These are phyloP conservation scores for Pseudopyricularia javanii DNA, from an alignment of 2,329 filamentous ascomycete genomes.

Conservation along the genomic window DNA sequence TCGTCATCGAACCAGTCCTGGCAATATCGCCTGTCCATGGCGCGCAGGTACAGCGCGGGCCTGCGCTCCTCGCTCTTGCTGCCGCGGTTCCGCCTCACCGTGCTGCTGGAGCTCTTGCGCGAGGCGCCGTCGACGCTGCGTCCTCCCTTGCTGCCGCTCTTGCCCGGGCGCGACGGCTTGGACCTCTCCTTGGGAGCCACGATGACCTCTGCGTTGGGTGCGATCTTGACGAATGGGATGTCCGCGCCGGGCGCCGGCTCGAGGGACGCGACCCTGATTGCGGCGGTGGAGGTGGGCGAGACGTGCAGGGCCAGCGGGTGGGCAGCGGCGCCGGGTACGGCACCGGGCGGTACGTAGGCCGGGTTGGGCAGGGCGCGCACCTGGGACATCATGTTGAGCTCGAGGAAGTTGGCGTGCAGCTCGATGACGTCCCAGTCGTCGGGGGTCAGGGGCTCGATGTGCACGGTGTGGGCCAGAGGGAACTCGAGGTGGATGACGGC, in stretches of 20 bases:
- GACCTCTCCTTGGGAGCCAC: slow-evolving; percentile 85
- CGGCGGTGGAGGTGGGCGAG: slow-evolving; percentile 90
- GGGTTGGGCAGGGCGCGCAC: slow-evolving; percentile 91
- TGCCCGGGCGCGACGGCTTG: slow-evolving; percentile 49
- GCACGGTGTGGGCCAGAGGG: slow-evolving; percentile 81
- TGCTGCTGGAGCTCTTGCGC: slow-evolving; percentile 64
- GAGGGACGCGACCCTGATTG: slow-evolving; percentile 76
- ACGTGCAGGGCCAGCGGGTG: slow-evolving; percentile 87
- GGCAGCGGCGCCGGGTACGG: slow-evolving; percentile 30
- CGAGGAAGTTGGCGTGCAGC: slow-evolving; percentile 87
- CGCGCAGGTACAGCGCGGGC: slow-evolving; percentile 65
- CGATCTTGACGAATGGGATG: slow-evolving; percentile 78
- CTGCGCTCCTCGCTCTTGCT: slow-evolving; percentile 49
- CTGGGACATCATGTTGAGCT: slow-evolving; percentile 85
- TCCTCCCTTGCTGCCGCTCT: slow-evolving; percentile 62
- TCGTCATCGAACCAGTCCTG: slow-evolving; percentile 66
- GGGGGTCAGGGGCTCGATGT: slow-evolving; percentile 89
- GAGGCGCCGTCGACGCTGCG: slow-evolving; percentile 71
- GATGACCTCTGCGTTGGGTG: slow-evolving; percentile 89
- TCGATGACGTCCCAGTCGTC: slow-evolving; percentile 99
- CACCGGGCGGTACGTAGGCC: slow-evolving; percentile 39
- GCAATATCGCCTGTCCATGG: slow-evolving; percentile 58
- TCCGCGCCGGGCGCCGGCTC: slow-evolving; percentile 57
- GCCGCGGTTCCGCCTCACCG: slow-evolving; percentile 43
- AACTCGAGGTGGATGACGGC: slow-evolving; percentile 74